phyloP scores from a whole-genome alignment of 1,284 basidiomycete species.

The Sporisorium exsertum region DNA sequence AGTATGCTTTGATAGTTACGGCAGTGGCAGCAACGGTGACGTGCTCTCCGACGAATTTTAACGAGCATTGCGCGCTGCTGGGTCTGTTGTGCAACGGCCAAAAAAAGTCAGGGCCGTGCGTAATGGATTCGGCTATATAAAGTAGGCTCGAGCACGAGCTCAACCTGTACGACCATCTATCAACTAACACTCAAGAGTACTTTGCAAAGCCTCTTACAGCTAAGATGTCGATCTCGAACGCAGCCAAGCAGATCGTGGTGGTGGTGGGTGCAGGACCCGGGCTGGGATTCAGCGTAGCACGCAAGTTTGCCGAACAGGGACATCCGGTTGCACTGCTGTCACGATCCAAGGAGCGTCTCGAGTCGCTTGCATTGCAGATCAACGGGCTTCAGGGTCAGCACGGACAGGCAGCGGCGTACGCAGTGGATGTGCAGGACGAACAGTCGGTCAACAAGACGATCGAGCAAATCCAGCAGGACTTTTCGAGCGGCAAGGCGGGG shows the following conservation, averaged over 20 bases:
- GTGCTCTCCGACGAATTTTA: slow-evolving; percentile 1
- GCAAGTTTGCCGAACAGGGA: slow-evolving; percentile 38
- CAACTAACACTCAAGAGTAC: neutral
- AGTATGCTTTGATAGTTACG: neutral
- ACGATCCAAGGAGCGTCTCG: slow-evolving; percentile 34
- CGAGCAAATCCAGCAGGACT: slow-evolving; percentile 30
- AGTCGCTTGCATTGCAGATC: slow-evolving; percentile 40
- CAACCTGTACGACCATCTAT: neutral
- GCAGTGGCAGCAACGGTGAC: slow-evolving; percentile 2
- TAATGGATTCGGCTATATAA: slow-evolving; percentile 18
- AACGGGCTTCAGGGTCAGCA: slow-evolving; percentile 17
- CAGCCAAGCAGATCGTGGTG: slow-evolving; percentile 47
- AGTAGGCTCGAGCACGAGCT: neutral
- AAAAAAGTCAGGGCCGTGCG: slow-evolving; percentile 4
- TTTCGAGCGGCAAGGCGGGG: slow-evolving; percentile 26
- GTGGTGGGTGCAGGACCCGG: slow-evolving; percentile 43
- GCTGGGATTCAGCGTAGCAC: slow-evolving; percentile 37
- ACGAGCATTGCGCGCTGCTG: slow-evolving; percentile 6
- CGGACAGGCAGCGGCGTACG: slow-evolving; percentile 34
- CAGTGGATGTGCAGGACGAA: slow-evolving; percentile 42
- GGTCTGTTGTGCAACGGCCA: slow-evolving; percentile 1
- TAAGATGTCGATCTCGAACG: slow-evolving; percentile 11
- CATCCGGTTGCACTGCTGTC: slow-evolving; percentile 52
- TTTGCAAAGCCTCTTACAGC: neutral
- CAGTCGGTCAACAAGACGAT: slow-evolving; percentile 25